Conservation (phyloP, 139 green algal species). For the Tetradesmus obliquus region DNA sequence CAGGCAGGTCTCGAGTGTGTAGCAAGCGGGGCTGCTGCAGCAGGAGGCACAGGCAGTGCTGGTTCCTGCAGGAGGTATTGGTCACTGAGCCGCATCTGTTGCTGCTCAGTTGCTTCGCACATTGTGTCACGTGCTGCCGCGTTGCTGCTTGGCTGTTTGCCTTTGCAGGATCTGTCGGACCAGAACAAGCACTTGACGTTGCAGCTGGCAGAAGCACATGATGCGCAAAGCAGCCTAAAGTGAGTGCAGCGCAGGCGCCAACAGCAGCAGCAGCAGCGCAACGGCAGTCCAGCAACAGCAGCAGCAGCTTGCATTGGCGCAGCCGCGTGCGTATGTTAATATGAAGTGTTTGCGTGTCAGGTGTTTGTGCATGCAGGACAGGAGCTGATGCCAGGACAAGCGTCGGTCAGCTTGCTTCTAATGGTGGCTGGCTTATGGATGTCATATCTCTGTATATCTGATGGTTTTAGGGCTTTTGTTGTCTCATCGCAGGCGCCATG, state of each 20-base stretch:
- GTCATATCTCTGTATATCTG: not conserved
- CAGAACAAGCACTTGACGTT: not conserved
- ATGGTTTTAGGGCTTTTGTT: not conserved
- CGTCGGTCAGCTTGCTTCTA: too few relatives aligned
- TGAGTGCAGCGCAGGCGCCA: not conserved
- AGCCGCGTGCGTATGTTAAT: too few relatives aligned
- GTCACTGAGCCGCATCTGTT: too few relatives aligned
- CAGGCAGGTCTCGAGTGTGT: not conserved
- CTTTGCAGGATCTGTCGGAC: slow-evolving; percentile 7
- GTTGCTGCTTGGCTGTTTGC: not conserved
- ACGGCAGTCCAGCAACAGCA: not conserved
- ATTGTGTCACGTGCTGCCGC: not conserved
- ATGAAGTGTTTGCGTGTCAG: too few relatives aligned
- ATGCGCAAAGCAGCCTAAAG: not conserved
- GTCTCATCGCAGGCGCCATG: not conserved
- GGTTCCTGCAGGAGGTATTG: too few relatives aligned
- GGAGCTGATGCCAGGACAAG: too few relatives aligned
- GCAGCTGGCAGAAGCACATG: slow-evolving; percentile 17
- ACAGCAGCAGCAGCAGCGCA: not conserved
- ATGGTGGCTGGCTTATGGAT: too few relatives aligned
- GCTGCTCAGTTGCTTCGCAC: not conserved
- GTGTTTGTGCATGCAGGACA: too few relatives aligned
- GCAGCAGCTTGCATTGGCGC: not conserved
- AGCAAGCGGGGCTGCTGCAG: not conserved
- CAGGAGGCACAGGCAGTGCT: not conserved